Percentiles rank a stretch among this genome's conserved stretches.
These are phyloP conservation scores for Debaryomyces fabryi DNA, from an alignment of 1,139 yeast species.

Conservation along the genomic window DNA sequence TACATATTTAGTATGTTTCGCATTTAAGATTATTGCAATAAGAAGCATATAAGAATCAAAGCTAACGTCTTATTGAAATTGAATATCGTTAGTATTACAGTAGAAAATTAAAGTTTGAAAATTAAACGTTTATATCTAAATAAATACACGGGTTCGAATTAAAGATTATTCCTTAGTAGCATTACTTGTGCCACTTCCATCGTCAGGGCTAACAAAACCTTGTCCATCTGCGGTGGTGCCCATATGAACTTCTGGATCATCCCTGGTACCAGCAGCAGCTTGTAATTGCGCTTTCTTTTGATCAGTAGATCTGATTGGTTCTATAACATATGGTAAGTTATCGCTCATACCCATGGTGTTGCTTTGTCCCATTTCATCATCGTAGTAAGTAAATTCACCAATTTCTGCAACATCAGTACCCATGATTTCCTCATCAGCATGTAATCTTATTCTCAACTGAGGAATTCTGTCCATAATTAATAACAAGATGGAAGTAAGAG, in stretches of 20 bases:
- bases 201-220: constrained; percentile 24
- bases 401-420: constrained; percentile 91
- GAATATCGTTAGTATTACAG: too few species aligned
- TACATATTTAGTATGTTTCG: too few species aligned
- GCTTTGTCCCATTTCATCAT: constrained; percentile 40
- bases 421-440: constrained; percentile 84
- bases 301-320: constrained; percentile 68
- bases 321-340: constrained; percentile 59
- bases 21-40: too few species aligned
- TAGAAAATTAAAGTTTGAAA: neutral
- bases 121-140: neutral
- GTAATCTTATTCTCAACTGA: constrained; percentile 76
- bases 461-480: constrained; percentile 80
- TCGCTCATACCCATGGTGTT: constrained; percentile 8
- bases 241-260: constrained; percentile 19
- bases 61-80: too few species aligned
- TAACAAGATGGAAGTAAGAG: constrained; percentile 71
- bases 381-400: constrained; percentile 80
- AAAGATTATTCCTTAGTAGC: constrained; percentile 18
- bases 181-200: constrained; percentile 23
- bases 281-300: constrained; percentile 44
- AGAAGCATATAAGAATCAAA: too few species aligned
- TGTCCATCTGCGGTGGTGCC: constrained; percentile 26
- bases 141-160: neutral
- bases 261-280: constrained; percentile 22